Evolutionary conservation across 1,139 yeast genomes (phyloP).

Genomic region (Taphrina flavorubra): DNA sequence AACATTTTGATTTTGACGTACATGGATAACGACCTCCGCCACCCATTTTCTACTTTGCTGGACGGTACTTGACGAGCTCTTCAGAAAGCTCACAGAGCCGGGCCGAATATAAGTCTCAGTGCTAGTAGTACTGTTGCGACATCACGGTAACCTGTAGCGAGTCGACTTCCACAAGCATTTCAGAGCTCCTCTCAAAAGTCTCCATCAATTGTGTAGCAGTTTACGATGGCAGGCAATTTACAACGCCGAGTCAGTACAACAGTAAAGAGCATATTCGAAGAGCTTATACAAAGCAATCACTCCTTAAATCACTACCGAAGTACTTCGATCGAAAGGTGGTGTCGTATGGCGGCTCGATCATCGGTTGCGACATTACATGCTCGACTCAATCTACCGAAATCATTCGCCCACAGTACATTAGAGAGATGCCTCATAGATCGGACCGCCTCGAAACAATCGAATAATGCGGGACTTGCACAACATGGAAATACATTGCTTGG

Average conservation of each 20-base stretch:
- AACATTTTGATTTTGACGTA: background rate
- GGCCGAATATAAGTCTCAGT: background rate
- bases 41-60: constrained; percentile 9
- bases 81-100: background rate
- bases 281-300: too few species aligned
- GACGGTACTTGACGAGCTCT: background rate
- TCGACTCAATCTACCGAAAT: constrained; percentile 63
- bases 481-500: constrained; percentile 80
- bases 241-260: background rate
- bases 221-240: background rate
- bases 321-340: background rate
- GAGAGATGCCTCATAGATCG: constrained; percentile 78
- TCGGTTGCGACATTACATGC: constrained; percentile 75
- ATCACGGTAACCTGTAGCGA: background rate
- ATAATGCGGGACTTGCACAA: constrained; percentile 25
- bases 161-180: background rate
- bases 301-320: too few species aligned
- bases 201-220: background rate
- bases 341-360: constrained; percentile 53
- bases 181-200: constrained; percentile 17
- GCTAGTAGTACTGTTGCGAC: constrained; percentile 8
- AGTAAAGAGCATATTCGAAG: too few species aligned
- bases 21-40: constrained; percentile 33
- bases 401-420: constrained; percentile 67
- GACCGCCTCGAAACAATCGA: constrained; percentile 49